These are phyloP conservation scores for Sicyos edulis DNA, from an alignment of 306 rosid species.

Conservation along the genomic window DNA sequence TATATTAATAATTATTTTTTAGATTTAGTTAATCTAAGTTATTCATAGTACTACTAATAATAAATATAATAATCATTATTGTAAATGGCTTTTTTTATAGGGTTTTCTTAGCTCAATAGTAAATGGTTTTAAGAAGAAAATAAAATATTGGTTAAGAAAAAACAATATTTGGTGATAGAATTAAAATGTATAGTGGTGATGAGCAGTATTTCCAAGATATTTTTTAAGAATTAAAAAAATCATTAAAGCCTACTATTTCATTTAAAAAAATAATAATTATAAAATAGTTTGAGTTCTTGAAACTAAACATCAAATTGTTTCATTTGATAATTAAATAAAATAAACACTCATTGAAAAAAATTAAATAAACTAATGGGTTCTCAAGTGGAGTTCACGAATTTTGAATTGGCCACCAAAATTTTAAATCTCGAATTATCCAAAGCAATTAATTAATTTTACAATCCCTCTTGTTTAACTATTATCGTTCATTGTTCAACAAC, in stretches of 20 bases:
- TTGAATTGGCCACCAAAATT: neutral
- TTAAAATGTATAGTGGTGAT: neutral
- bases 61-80: too few relatives aligned
- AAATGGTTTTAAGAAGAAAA: neutral
- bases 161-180: neutral
- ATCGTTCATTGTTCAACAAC: neutral
- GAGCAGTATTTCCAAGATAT: neutral
- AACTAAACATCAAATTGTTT: too few relatives aligned
- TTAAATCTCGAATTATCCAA: neutral
- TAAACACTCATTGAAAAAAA: too few relatives aligned
- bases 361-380: neutral
- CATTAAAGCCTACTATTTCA: neutral
- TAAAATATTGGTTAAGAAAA: neutral
- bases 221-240: neutral
- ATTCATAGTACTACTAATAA: too few relatives aligned
- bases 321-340: too few relatives aligned
- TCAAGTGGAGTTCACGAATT: neutral
- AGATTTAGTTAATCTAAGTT: too few relatives aligned
- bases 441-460: neutral
- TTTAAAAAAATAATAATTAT: neutral
- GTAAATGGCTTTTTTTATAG: too few relatives aligned
- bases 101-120: too few relatives aligned
- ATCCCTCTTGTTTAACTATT: neutral
- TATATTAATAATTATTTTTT: too few relatives aligned
- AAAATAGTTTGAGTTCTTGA: neutral